phyloP scores from a whole-genome alignment of 2,329 filamentous ascomycete species.

The Aspergillus puulaauensis region DNA sequence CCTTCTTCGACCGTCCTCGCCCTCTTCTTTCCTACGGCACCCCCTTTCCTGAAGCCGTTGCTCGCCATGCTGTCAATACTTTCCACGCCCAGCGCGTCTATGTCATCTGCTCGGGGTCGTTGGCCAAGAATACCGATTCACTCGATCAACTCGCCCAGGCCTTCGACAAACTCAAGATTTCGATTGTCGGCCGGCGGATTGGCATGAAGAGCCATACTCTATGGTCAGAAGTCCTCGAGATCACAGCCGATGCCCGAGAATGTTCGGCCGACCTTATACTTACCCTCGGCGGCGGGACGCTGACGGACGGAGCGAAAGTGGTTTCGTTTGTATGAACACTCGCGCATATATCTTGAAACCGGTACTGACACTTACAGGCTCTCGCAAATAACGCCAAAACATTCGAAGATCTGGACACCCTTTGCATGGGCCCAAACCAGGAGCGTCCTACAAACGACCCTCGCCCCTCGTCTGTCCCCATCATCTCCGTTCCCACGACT shows the following conservation, averaged over 20 bases:
- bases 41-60: constrained; percentile 46
- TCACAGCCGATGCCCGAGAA: constrained; percentile 42
- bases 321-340: constrained; percentile 41
- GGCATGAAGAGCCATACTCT: constrained; percentile 57
- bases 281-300: constrained; percentile 55
- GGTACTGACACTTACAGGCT: constrained; percentile 28
- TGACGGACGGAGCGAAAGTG: constrained; percentile 59
- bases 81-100: constrained; percentile 51
- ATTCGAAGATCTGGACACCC: constrained; percentile 38
- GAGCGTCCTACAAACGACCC: constrained; percentile 15
- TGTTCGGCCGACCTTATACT: constrained; percentile 51
- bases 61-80: constrained; percentile 45
- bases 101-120: constrained; percentile 52
- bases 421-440: constrained; percentile 31
- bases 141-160: constrained; percentile 43
- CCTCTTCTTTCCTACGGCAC: constrained; percentile 51
- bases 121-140: constrained; percentile 48
- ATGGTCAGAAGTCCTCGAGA: constrained; percentile 53
- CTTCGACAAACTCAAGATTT: constrained; percentile 37
- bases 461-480: constrained; percentile 28
- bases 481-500: constrained; percentile 44
- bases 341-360: background rate
- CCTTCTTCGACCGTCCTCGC: constrained; percentile 34
- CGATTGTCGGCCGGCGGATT: constrained; percentile 43
- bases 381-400: constrained; percentile 50